Percentiles rank a stretch among this genome's conserved stretches.
These are phyloP conservation scores for Dichotomopilus funicola DNA, from an alignment of 2,329 filamentous ascomycete genomes.

Conservation along the genomic window DNA sequence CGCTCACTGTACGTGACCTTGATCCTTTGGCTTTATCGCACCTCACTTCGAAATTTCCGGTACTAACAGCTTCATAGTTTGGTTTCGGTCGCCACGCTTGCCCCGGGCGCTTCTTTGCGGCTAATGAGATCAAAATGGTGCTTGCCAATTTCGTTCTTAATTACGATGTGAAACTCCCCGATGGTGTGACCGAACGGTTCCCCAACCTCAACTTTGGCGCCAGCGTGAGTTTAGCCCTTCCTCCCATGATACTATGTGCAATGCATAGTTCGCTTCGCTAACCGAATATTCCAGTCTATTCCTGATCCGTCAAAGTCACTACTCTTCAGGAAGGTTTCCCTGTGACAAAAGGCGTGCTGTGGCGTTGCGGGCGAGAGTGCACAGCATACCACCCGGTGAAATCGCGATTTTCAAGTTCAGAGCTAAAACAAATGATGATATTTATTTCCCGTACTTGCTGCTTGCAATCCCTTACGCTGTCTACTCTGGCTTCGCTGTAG, in stretches of 20 bases:
- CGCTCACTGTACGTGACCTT: constrained; percentile 20
- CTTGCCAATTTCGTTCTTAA: constrained; percentile 25
- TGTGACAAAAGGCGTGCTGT: too few relatives aligned
- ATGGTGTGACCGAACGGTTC: constrained; percentile 23
- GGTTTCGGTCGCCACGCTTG: constrained; percentile 38
- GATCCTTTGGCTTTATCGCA: not conserved
- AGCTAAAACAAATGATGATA: too few relatives aligned
- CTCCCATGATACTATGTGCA: not conserved
- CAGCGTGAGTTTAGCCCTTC: constrained; percentile 9
- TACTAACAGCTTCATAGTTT: constrained; percentile 22
- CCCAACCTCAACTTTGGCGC: constrained; percentile 22
- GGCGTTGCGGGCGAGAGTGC: too few relatives aligned
- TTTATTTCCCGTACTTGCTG: too few relatives aligned
- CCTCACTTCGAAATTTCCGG: not conserved
- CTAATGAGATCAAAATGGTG: constrained; percentile 34
- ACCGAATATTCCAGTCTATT: too few relatives aligned
- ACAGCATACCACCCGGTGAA: too few relatives aligned
- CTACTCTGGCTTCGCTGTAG: too few relatives aligned
- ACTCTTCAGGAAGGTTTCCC: too few relatives aligned
- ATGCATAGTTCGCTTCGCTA: too few relatives aligned
- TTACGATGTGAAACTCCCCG: constrained; percentile 27
- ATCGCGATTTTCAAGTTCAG: too few relatives aligned
- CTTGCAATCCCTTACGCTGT: too few relatives aligned
- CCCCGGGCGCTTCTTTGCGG: constrained; percentile 34
- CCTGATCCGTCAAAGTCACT: too few relatives aligned